phyloP scores from a whole-genome alignment of 225 moss, liverwort and hornwort species.

The Takakia lepidozioides region DNA sequence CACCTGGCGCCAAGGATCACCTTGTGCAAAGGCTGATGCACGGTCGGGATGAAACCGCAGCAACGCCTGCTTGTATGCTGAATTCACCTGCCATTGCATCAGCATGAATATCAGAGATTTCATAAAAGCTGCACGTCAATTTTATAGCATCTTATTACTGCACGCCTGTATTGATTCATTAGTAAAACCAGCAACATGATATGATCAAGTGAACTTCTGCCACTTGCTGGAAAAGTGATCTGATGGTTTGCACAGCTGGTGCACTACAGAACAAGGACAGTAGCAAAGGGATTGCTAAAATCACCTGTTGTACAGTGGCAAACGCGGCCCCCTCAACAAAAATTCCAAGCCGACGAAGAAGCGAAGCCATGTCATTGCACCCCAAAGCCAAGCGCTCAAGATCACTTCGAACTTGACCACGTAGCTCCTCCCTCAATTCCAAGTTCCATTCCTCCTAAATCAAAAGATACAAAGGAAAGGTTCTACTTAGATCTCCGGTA shows the following conservation, averaged over 20 bases:
- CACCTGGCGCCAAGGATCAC: constrained; percentile 71
- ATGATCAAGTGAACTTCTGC: no score
- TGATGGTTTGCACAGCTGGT: no score
- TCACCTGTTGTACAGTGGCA: constrained; percentile 64
- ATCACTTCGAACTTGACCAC: constrained; percentile 63
- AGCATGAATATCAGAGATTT: no score
- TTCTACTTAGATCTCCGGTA: no score
- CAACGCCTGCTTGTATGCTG: constrained; percentile 86
- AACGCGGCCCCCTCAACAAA: constrained; percentile 63
- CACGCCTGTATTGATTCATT: no score
- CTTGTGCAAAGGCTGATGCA: constrained; percentile 51
- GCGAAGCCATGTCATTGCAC: constrained; percentile 62
- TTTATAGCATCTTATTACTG: no score
- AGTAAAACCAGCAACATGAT: no score
- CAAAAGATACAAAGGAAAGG: no score
- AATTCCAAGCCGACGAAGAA: constrained; percentile 72
- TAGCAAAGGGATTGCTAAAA: no score
- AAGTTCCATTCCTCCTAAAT: constrained; percentile 78
- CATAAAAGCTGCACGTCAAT: no score
- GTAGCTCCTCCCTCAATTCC: constrained; percentile 72
- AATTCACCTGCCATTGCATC: constrained; percentile 67
- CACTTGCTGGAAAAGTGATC: no score
- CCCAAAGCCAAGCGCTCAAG: constrained; percentile 65
- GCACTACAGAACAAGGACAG: no score
- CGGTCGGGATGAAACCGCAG: constrained; percentile 93